Evolutionary conservation across 495 filamentous ascomycete species (phyloP), one percentile per base, ranked within the genome.

Genomic region (Pseudoneurospora amorphoporcata): DNA sequence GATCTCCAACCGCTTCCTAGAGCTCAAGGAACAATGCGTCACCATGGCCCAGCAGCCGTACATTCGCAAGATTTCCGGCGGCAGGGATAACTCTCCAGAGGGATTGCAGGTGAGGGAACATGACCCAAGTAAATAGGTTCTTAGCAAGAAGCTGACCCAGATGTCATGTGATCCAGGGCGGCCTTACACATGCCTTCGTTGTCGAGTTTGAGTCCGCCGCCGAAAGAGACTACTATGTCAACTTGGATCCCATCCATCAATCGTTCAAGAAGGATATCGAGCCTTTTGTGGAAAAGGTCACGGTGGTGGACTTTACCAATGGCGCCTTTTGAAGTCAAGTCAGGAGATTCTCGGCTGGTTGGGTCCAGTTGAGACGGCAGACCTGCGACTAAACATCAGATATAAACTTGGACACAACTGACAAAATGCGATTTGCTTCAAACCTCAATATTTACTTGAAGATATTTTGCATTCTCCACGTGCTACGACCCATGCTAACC

Each of bases 61-160:
- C 76, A 88, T 94, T 74, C 82, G 83, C 65, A 82, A 87, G 1
- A 75, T 84, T 5, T 86, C 83, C 1, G 91, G 89, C 3, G 91
- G 92, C 0, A 79, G 77, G 69, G 87, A 93, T 74, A 91, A 89
- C 76, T 92, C 89, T 1, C 80, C 81, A 0, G 91, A 93, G 79
- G 90, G 87, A 6, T 79, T 85, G 14, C 86, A 90, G 79, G 91
- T 92, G 82, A 70, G 14, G 19, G 4, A 6, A 35, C 41, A 32
- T 38, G 4, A 16, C 61, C 29, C 29, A 37, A n/a, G n/a, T n/a
- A n/a, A n/a, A n/a, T n/a, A n/a, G 4, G 14, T n/a, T 69, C 40
- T 39, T 17, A n/a, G 10, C 35, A 16, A 29, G 4, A 32, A 4
- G 17, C 38, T 68, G 38, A 53, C 39, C 19, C 43, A 42, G 39